These are phyloP conservation scores for Diaporthe citriasiana DNA, from an alignment of 2,329 filamentous ascomycete species.

Conservation along the genomic window DNA sequence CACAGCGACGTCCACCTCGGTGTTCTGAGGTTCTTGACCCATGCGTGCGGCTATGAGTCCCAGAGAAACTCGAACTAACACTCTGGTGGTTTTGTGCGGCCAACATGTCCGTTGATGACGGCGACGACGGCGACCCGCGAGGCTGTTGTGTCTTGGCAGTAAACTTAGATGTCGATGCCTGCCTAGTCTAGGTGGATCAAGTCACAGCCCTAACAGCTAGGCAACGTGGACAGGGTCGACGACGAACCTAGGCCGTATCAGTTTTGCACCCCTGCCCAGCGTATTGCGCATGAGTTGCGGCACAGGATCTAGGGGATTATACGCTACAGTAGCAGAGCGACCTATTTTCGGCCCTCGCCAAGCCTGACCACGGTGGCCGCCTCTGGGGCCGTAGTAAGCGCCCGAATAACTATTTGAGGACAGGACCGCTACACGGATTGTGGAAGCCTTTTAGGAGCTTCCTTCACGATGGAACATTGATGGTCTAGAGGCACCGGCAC, in stretches of 20 bases:
- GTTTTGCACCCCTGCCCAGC: neutral
- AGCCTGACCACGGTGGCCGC: neutral
- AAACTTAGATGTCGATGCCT: neutral
- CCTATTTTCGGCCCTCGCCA: conserved; percentile 29
- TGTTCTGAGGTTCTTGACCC: neutral
- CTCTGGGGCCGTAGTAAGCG: conserved; percentile 9
- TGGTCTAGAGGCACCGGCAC: neutral
- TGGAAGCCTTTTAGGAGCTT: neutral
- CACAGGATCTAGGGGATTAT: conserved; percentile 14
- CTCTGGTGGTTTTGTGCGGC: neutral
- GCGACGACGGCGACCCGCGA: neutral
- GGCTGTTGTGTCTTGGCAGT: neutral
- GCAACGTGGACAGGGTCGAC: neutral
- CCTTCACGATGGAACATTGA: neutral
- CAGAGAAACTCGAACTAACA: neutral
- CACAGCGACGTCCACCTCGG: too few species aligned
- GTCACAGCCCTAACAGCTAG: neutral
- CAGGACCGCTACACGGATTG: neutral
- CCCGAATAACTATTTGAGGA: conserved; percentile 15
- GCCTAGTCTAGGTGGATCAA: neutral
- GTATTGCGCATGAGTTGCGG: conserved; percentile 23
- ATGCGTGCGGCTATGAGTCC: neutral
- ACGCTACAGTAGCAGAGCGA: neutral
- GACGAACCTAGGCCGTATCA: neutral
- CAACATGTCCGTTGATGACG: neutral